Evolutionary conservation across 306 rosid species (phyloP).

Genomic region (Cucumis cinereus): DNA sequence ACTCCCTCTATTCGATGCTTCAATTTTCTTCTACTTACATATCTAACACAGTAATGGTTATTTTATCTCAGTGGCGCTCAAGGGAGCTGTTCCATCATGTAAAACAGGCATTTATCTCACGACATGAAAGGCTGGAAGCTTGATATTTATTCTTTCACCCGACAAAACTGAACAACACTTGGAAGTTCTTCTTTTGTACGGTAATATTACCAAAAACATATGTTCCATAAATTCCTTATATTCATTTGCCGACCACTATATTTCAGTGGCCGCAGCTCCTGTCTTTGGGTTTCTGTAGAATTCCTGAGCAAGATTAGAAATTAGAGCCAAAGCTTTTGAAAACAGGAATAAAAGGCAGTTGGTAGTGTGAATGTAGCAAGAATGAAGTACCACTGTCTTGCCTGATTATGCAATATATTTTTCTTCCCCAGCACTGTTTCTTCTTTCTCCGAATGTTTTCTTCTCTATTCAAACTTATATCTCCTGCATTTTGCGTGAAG

Average conservation of each 20-base stretch:
- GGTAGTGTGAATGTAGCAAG: background rate
- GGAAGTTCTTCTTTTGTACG: background rate
- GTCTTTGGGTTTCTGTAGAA: background rate
- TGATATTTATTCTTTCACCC: background rate
- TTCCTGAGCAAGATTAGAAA: background rate
- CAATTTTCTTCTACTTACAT: background rate
- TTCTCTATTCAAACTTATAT: background rate
- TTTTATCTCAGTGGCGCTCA: constrained; percentile 22
- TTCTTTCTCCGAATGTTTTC: background rate
- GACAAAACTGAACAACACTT: background rate
- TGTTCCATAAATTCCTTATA: background rate
- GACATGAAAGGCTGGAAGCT: background rate
- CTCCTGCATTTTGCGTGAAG: background rate
- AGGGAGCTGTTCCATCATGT: constrained; percentile 62
- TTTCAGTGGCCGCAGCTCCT: background rate
- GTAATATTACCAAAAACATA: background rate
- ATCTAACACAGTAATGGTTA: constrained; percentile 1
- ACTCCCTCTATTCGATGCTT: background rate
- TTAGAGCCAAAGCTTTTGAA: background rate
- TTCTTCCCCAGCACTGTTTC: background rate
- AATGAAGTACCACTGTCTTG: background rate
- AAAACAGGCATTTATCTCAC: constrained; percentile 5
- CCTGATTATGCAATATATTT: background rate
- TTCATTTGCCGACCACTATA: background rate
- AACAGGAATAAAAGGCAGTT: background rate